phyloP scores from a whole-genome alignment of 169 alveolate genomes.

The Babesia ovis region DNA sequence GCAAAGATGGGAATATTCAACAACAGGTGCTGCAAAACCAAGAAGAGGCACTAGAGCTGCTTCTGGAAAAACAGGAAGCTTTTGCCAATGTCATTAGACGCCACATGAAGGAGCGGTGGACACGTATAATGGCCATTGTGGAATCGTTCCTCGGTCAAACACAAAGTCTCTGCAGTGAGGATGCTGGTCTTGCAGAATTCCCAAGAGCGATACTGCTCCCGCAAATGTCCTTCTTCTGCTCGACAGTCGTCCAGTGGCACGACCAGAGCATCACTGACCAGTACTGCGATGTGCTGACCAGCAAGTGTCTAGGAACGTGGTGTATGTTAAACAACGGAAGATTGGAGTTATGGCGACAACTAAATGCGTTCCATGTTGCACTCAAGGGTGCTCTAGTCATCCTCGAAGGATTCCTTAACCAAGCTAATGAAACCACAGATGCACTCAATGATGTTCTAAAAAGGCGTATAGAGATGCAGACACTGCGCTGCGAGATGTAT shows the following conservation, averaged over 20 bases:
- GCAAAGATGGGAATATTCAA: background rate
- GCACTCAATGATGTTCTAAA: background rate
- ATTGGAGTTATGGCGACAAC: conserved; percentile 64
- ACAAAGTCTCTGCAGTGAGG: conserved; percentile 49
- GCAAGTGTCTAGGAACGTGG: conserved; percentile 75
- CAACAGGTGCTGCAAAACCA: conserved; percentile 12
- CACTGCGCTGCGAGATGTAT: conserved; percentile 74
- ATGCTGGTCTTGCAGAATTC: conserved; percentile 69
- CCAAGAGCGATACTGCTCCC: conserved; percentile 72
- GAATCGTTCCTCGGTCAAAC: conserved; percentile 72
- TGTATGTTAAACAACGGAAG: conserved; percentile 66
- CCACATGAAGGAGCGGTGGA: conserved; percentile 72
- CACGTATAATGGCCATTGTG: conserved; percentile 67
- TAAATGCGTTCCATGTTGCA: conserved; percentile 72
- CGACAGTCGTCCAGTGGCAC: conserved; percentile 66
- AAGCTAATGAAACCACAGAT: conserved; percentile 17
- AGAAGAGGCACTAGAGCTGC: conserved; percentile 12
- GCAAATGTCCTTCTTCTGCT: conserved; percentile 66
- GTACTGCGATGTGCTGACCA: conserved; percentile 69
- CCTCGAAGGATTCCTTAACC: conserved; percentile 54
- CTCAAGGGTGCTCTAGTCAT: conserved; percentile 66
- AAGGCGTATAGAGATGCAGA: conserved; percentile 64
- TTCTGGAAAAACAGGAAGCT: conserved; percentile 38
- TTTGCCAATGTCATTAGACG: conserved; percentile 18
- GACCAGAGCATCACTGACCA: conserved; percentile 71